A percentile compares a stretch with the other conserved stretches of the same genome.
Evolutionary conservation across 2,329 filamentous ascomycete species (phyloP).

Genomic region (Colletotrichum musae): DNA sequence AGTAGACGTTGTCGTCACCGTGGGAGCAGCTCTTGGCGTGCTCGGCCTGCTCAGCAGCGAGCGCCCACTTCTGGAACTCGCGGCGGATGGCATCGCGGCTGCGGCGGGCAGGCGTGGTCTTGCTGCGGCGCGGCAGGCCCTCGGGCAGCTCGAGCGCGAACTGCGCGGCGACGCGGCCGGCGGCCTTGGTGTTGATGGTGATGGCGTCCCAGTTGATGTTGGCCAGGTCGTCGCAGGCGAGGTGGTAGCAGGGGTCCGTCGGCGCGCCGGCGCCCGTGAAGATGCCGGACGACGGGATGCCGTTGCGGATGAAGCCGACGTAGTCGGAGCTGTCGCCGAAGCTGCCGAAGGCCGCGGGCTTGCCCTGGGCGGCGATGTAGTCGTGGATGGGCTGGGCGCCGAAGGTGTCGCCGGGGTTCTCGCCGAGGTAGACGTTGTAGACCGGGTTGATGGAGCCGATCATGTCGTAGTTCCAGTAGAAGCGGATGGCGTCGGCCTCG

Average conservation of each 20-base stretch:
- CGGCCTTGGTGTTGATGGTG: conserved; percentile 57
- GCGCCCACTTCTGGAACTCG: conserved; percentile 42
- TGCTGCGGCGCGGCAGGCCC: conserved; percentile 51
- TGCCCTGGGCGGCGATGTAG: conserved; percentile 54
- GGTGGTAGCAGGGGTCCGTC: conserved; percentile 57
- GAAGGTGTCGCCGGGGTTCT: conserved; percentile 52
- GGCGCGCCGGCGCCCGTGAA: conserved; percentile 56
- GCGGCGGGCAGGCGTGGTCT: conserved; percentile 44
- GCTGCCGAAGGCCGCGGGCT: conserved; percentile 48
- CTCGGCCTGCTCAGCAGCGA: conserved; percentile 40
- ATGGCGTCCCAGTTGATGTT: conserved; percentile 60
- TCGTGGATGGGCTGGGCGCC: conserved; percentile 53
- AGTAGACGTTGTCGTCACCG: conserved; percentile 32
- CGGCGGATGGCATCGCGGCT: conserved; percentile 39
- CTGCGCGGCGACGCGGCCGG: conserved; percentile 63
- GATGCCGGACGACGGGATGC: conserved; percentile 57
- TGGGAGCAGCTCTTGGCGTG: conserved; percentile 40
- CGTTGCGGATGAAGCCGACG: conserved; percentile 56
- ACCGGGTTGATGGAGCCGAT: conserved; percentile 63
- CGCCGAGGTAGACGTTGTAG: conserved; percentile 57
- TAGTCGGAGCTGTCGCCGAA: conserved; percentile 58
- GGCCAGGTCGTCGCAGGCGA: conserved; percentile 55
- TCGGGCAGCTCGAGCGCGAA: conserved; percentile 53
- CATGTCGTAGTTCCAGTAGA: conserved; percentile 83
- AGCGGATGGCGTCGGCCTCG: conserved; percentile 69